Conservation (phyloP, 148 eudicot species). For the Dianthus caryophyllus region DNA sequence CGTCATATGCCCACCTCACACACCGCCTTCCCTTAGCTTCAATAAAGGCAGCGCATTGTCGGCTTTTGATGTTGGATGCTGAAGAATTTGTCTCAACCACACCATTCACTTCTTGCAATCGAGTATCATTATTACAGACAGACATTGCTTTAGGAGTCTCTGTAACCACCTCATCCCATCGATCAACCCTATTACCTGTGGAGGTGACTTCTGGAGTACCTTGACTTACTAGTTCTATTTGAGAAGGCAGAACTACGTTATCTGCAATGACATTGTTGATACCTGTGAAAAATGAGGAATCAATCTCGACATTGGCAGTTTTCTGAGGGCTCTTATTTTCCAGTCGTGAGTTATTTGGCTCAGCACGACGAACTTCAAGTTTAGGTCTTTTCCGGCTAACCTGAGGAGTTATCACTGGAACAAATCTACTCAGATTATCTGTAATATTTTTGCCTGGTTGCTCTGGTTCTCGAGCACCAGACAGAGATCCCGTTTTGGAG, state of each 20-base stretch:
- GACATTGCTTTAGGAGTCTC: conserved; percentile 40
- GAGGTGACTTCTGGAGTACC: conserved; percentile 22
- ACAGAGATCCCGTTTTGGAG: conserved; percentile 43
- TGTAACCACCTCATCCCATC: conserved; percentile 49
- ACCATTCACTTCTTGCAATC: conserved; percentile 30
- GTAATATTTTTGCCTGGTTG: conserved; percentile 24
- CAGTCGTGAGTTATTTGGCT: conserved; percentile 43
- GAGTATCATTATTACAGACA: conserved; percentile 30
- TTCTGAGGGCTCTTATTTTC: conserved; percentile 39
- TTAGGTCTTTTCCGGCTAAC: conserved; percentile 80
- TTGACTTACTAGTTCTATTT: conserved; percentile 24
- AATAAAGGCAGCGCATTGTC: conserved; percentile 76
- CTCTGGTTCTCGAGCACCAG: conserved; percentile 31
- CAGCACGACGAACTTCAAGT: conserved; percentile 98
- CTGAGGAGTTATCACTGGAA: conserved; percentile 39
- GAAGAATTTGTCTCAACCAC: conserved; percentile 29
- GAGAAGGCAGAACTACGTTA: conserved; percentile 24
- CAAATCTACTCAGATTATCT: conserved; percentile 31
- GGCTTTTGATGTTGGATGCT: conserved; percentile 39
- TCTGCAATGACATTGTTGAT: conserved; percentile 26
- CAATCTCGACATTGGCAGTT: conserved; percentile 39
- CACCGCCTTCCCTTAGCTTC: conserved; percentile 93
- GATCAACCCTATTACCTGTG: conserved; percentile 26
- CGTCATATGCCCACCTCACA: conserved; percentile 95
- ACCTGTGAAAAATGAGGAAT: conserved; percentile 46